Evolutionary conservation across 768 basidiomycete genomes (phyloP).

Genomic region (Boletus rubroflammeus): DNA sequence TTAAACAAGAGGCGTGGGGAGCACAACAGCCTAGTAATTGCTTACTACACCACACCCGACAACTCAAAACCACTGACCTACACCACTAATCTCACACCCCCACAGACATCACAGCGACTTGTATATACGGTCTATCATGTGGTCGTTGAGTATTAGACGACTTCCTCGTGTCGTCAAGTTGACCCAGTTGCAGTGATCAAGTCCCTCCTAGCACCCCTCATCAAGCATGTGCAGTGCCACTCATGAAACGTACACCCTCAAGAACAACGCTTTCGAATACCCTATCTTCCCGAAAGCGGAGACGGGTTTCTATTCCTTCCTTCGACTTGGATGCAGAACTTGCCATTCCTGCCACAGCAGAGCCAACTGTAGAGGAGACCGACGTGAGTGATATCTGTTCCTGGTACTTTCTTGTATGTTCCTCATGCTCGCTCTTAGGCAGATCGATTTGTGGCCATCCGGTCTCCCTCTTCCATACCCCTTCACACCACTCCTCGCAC

Average conservation of each 20-base stretch:
- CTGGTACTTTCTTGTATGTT: neutral
- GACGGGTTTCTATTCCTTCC: constrained; percentile 40
- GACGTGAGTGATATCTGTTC: constrained; percentile 23
- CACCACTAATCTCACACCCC: neutral
- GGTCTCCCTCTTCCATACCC: constrained; percentile 49
- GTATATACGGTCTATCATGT: constrained; percentile 14
- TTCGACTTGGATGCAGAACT: constrained; percentile 37
- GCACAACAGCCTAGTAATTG: too few species aligned
- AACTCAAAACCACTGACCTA: constrained; percentile 1
- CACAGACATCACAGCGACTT: neutral
- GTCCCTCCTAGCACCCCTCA: constrained; percentile 24
- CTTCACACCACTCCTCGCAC: constrained; percentile 64
- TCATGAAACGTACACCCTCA: constrained; percentile 37
- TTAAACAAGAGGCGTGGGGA: constrained; percentile 22
- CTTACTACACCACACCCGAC: neutral
- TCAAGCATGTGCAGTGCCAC: constrained; percentile 24
- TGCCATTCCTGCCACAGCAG: constrained; percentile 16
- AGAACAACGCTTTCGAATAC: constrained; percentile 38
- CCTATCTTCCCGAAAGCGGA: constrained; percentile 39
- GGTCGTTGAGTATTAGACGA: constrained; percentile 29
- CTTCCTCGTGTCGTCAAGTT: constrained; percentile 9
- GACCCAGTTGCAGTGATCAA: constrained; percentile 24
- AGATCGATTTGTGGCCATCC: constrained; percentile 58
- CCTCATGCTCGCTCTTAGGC: constrained; percentile 34
- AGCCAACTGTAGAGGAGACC: constrained; percentile 23